These are phyloP conservation scores for Fonsecaea nubica DNA, from an alignment of 2,329 filamentous ascomycete species.

Conservation along the genomic window DNA sequence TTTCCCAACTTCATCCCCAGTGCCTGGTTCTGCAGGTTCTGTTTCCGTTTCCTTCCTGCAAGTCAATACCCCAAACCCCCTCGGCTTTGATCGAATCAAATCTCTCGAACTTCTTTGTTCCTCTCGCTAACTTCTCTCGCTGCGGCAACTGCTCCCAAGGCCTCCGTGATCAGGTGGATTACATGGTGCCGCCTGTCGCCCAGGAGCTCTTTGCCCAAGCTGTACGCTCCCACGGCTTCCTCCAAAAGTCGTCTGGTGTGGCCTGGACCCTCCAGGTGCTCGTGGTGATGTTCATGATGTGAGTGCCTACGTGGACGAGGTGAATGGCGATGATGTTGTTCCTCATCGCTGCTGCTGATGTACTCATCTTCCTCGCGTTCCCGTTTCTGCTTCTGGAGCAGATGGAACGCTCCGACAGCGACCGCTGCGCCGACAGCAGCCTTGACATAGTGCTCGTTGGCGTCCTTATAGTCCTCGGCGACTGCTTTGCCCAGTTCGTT, in stretches of 20 bases:
- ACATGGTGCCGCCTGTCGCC: slow-evolving; percentile 16
- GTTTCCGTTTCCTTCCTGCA: too few species aligned
- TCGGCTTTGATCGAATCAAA: not conserved
- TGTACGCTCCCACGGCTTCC: slow-evolving; percentile 15
- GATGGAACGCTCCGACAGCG: slow-evolving; percentile 13
- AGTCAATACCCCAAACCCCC: not conserved
- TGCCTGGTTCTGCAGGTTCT: too few species aligned
- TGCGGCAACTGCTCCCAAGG: slow-evolving; percentile 13
- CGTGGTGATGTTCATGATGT: slow-evolving; percentile 4
- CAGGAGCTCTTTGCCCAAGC: slow-evolving; percentile 14
- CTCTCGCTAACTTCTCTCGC: slow-evolving; percentile 46
- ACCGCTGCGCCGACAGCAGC: slow-evolving; percentile 12
- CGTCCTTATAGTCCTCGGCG: slow-evolving; percentile 9
- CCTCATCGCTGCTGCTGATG: not conserved
- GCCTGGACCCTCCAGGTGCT: slow-evolving; percentile 1
- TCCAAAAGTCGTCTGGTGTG: slow-evolving; percentile 10
- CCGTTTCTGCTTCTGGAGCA: slow-evolving; percentile 5
- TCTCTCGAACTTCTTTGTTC: slow-evolving; percentile 47
- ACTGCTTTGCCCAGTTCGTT: slow-evolving; percentile 16
- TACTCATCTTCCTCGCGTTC: not conserved
- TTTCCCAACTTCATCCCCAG: not conserved
- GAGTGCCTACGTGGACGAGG: not conserved
- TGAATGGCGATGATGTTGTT: slow-evolving; percentile 3
- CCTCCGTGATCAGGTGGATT: slow-evolving; percentile 10
- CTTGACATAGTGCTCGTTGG: slow-evolving; percentile 13